Conservation (phyloP, 805 yeast genomes). For the Saccharomyces jurei region DNA sequence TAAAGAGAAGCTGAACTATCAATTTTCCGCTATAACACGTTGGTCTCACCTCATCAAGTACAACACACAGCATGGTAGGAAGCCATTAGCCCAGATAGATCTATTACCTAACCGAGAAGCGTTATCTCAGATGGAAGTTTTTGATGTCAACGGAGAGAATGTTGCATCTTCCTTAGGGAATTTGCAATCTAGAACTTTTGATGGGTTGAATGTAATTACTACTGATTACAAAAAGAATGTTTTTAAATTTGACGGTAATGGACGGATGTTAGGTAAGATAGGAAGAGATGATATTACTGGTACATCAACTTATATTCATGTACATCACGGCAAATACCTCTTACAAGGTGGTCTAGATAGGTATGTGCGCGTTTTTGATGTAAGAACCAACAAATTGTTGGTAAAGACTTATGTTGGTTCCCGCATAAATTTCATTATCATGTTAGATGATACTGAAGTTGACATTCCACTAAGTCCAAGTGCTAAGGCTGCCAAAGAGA, state of each 20-base stretch:
- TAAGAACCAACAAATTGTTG: slow-evolving; percentile 44
- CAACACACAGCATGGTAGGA: slow-evolving; percentile 56
- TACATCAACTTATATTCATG: slow-evolving; percentile 22
- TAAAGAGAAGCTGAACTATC: slow-evolving; percentile 28
- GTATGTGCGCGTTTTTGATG: slow-evolving; percentile 70
- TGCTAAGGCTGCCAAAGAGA: slow-evolving; percentile 20
- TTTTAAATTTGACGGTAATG: slow-evolving; percentile 45
- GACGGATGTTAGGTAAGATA: slow-evolving; percentile 58
- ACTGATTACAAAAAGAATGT: slow-evolving; percentile 67
- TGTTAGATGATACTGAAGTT: slow-evolving; percentile 31
- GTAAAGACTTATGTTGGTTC: slow-evolving; percentile 74
- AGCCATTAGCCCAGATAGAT: slow-evolving; percentile 44
- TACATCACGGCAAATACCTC: slow-evolving; percentile 37
- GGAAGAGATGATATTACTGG: slow-evolving; percentile 75
- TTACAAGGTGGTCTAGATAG: slow-evolving; percentile 84
- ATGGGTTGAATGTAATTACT: slow-evolving; percentile 43
- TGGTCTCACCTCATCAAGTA: slow-evolving; percentile 57
- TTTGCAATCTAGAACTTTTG: slow-evolving; percentile 9
- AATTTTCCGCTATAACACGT: slow-evolving; percentile 55
- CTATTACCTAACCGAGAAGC: slow-evolving; percentile 26
- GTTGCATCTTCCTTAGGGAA: slow-evolving; percentile 17
- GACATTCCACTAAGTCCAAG: slow-evolving; percentile 28
- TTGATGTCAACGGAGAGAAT: slow-evolving; percentile 1
- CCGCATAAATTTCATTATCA: slow-evolving; percentile 37
- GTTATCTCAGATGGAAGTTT: slow-evolving; percentile 14